phyloP scores from a whole-genome alignment of 768 basidiomycete species.

The Boletus speciosus region DNA sequence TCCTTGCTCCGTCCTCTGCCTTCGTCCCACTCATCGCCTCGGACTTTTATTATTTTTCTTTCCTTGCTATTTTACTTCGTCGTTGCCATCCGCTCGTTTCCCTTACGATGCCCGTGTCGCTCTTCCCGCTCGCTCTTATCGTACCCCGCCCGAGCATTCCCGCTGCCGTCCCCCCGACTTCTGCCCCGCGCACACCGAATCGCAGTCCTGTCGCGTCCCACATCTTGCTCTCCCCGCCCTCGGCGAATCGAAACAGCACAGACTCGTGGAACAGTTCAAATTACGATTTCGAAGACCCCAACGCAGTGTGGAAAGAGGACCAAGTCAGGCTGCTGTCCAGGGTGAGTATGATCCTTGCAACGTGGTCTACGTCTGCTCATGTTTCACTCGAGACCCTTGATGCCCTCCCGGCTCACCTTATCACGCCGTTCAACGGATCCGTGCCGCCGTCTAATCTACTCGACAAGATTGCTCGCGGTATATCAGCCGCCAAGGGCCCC shows the following conservation, averaged over 20 bases:
- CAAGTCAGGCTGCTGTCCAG: conserved; percentile 64
- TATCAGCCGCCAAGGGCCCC: conserved; percentile 70
- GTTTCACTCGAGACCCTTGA: conserved; percentile 58
- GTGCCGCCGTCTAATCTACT: conserved; percentile 83
- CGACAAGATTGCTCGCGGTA: conserved; percentile 80
- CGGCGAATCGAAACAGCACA: conserved; percentile 58
- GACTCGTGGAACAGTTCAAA: conserved; percentile 87
- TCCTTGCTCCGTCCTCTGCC: conserved; percentile 13
- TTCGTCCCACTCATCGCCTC: conserved; percentile 4
- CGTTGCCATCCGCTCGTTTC: conserved; percentile 51
- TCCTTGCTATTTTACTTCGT: conserved; percentile 6
- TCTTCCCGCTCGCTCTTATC: conserved; percentile 57
- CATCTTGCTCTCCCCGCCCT: conserved; percentile 43
- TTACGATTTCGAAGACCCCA: conserved; percentile 55
- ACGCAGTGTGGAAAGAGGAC: conserved; percentile 73
- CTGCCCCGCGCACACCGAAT: conserved; percentile 58
- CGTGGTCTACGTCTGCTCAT: conserved; percentile 3
- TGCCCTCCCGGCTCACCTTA: conserved; percentile 75
- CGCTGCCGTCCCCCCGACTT: conserved; percentile 25
- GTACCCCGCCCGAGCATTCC: conserved; percentile 53
- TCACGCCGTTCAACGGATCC: conserved; percentile 82
- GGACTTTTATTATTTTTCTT: conserved; percentile 23
- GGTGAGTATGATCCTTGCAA: conserved; percentile 37
- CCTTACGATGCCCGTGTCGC: conserved; percentile 39
- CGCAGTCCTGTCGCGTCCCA: conserved; percentile 53